These are phyloP conservation scores for Escallonia herrerae DNA, from an alignment of 129 eudicot species.

Conservation along the genomic window DNA sequence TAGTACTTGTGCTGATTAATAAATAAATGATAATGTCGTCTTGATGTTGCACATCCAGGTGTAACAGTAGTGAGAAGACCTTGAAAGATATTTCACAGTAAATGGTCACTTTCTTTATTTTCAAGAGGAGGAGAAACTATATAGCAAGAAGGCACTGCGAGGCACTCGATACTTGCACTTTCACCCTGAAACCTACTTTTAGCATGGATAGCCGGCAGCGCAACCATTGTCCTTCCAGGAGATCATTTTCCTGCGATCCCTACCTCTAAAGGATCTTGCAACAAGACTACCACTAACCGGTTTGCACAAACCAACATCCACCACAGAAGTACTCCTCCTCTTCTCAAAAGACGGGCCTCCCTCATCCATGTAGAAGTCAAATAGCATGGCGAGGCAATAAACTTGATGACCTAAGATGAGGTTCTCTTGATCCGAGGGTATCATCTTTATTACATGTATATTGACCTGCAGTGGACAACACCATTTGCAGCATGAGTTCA, in stretches of 20 bases:
- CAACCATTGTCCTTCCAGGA: constrained; percentile 84
- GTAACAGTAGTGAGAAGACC: too few relatives aligned
- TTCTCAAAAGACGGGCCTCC: constrained; percentile 33
- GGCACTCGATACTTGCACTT: neutral
- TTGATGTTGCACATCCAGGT: too few relatives aligned
- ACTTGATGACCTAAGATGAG: constrained; percentile 65
- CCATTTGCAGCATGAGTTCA: constrained; percentile 5
- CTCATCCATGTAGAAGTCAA: constrained; percentile 66
- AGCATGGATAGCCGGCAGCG: constrained; percentile 71
- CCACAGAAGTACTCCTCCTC: constrained; percentile 40
- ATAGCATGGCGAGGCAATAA: constrained; percentile 77
- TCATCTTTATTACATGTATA: constrained; percentile 47
- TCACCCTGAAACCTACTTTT: constrained; percentile 7
- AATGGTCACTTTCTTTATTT: too few relatives aligned
- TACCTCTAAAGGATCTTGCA: constrained; percentile 70
- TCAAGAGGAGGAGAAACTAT: neutral
- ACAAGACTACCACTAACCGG: constrained; percentile 61
- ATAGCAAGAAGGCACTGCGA: neutral
- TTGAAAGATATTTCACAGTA: too few relatives aligned
- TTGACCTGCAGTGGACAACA: constrained; percentile 49
- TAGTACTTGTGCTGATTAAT: too few relatives aligned
- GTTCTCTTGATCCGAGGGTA: constrained; percentile 60
- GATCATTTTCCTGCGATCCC: constrained; percentile 89
- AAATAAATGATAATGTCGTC: too few relatives aligned
- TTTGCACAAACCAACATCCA: constrained; percentile 78